A percentile compares a stretch with the other conserved stretches of the same genome.
These are phyloP conservation scores for Boletus tylopilopsis DNA, from an alignment of 768 basidiomycete species.

Conservation along the genomic window DNA sequence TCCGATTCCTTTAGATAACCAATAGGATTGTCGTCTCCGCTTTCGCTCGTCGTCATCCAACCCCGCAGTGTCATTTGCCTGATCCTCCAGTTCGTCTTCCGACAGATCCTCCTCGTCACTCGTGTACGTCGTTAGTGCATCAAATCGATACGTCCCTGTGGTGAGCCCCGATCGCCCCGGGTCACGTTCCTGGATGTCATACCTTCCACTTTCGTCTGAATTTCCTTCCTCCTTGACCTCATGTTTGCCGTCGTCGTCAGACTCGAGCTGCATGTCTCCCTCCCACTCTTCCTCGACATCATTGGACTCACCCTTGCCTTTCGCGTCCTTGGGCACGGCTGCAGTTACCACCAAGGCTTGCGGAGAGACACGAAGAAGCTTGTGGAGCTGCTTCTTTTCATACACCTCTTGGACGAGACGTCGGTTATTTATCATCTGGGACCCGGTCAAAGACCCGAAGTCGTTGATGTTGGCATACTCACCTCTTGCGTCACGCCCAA, in stretches of 20 bases:
- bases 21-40: conserved; percentile 43
- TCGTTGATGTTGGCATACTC: conserved; percentile 16
- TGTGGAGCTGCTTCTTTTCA: conserved; percentile 54
- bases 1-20: conserved; percentile 53
- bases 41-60: conserved; percentile 23
- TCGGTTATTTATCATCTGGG: conserved; percentile 72
- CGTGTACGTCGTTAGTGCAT: conserved; percentile 45
- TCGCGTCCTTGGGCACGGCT: conserved; percentile 17
- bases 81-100: conserved; percentile 28
- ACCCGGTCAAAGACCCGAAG: conserved; percentile 1
- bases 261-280: conserved; percentile 33
- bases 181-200: conserved; percentile 48
- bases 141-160: conserved; percentile 34
- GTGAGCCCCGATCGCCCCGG: conserved; percentile 43
- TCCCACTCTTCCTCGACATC: conserved; percentile 39
- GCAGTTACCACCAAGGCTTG: conserved; percentile 15
- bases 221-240: conserved; percentile 14
- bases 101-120: conserved; percentile 41
- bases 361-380: conserved; percentile 44
- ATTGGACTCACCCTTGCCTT: conserved; percentile 11
- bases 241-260: conserved; percentile 17
- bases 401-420: conserved; percentile 67
- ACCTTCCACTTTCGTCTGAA: conserved; percentile 56
- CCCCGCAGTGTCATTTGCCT: conserved; percentile 18
- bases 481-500: conserved; percentile 86